phyloP scores from a whole-genome alignment of 2,329 filamentous ascomycete genomes.

The Trichoderma endophyticum region DNA sequence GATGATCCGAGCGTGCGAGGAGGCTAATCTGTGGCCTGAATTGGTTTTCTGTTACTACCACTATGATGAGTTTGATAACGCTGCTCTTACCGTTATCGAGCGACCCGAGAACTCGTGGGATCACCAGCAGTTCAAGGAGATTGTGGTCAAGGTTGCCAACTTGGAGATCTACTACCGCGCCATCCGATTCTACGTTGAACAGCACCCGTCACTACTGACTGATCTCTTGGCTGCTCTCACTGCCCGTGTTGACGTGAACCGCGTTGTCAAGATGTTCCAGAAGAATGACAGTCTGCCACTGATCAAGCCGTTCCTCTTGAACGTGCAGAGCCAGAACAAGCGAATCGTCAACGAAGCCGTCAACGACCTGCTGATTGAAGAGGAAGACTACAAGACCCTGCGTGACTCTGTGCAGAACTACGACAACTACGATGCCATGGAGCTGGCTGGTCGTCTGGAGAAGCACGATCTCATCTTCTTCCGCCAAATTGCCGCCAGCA shows the following conservation, averaged over 20 bases:
- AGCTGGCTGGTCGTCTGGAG: slow-evolving; percentile 87
- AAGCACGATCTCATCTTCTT: slow-evolving; percentile 99
- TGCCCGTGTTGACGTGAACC: slow-evolving; percentile 94
- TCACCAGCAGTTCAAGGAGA: slow-evolving; percentile 99
- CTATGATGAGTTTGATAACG: slow-evolving; percentile 98
- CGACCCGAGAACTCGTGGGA: slow-evolving; percentile 97
- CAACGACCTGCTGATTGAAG: slow-evolving; percentile 95
- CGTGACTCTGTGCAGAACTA: slow-evolving; percentile 98
- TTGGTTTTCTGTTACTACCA: slow-evolving; percentile 97
- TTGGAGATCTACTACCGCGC: slow-evolving; percentile 98
- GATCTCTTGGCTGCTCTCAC: slow-evolving; percentile 90
- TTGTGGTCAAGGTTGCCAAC: slow-evolving; percentile 95
- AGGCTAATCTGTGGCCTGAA: slow-evolving; percentile 95
- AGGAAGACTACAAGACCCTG: slow-evolving; percentile 98
- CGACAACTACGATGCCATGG: slow-evolving; percentile 97
- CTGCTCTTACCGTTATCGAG: slow-evolving; percentile 96
- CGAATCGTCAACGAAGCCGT: slow-evolving; percentile 96
- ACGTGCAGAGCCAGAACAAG: slow-evolving; percentile 97
- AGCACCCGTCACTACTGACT: slow-evolving; percentile 93
- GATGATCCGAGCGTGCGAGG: slow-evolving; percentile 89
- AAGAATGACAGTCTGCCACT: slow-evolving; percentile 97
- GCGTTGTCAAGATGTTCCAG: slow-evolving; percentile 98
- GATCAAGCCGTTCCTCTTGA: slow-evolving; percentile 98
- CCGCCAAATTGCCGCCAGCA: slow-evolving; percentile 95
- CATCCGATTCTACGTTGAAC: slow-evolving; percentile 94